These are phyloP conservation scores for Kluyveromyces sp. DNA, from an alignment of 1,139 yeast species.

Conservation along the genomic window DNA sequence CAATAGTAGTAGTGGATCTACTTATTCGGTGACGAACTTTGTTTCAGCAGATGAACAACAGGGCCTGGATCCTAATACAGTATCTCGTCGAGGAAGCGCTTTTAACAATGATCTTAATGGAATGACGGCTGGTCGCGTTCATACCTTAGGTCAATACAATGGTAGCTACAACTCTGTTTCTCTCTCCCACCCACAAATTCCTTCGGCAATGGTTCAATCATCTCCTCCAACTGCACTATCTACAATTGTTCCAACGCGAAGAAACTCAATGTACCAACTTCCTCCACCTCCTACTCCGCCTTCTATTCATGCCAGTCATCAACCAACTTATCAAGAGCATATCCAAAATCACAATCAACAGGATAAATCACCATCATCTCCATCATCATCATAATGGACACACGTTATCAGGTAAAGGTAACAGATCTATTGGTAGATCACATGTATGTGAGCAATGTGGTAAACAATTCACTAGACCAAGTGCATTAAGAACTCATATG, in stretches of 20 bases:
- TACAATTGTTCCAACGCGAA: too few relatives aligned
- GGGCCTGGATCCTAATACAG: background rate
- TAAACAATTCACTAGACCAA: constrained; percentile 73
- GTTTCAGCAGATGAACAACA: background rate
- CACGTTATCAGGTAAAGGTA: background rate
- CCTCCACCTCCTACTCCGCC: too few relatives aligned
- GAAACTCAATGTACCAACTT: too few relatives aligned
- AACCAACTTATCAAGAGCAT: too few relatives aligned
- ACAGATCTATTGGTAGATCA: background rate
- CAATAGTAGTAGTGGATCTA: background rate
- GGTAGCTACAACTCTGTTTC: background rate
- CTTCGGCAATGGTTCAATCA: too few relatives aligned
- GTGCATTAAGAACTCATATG: constrained; percentile 69
- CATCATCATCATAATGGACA: background rate
- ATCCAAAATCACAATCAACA: too few relatives aligned
- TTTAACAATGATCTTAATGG: background rate
- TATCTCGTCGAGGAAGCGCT: background rate
- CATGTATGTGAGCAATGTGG: constrained; percentile 53
- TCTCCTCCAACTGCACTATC: too few relatives aligned
- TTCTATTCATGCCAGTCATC: too few relatives aligned
- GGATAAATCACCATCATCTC: background rate
- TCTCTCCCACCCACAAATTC: background rate
- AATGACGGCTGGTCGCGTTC: background rate
- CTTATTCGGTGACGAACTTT: background rate
- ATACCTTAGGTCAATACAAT: background rate